Evolutionary conservation across 805 yeast genomes (phyloP), one percentile per base, ranked within the genome.

Genomic region (Kodamaea neixiangensis): DNA sequence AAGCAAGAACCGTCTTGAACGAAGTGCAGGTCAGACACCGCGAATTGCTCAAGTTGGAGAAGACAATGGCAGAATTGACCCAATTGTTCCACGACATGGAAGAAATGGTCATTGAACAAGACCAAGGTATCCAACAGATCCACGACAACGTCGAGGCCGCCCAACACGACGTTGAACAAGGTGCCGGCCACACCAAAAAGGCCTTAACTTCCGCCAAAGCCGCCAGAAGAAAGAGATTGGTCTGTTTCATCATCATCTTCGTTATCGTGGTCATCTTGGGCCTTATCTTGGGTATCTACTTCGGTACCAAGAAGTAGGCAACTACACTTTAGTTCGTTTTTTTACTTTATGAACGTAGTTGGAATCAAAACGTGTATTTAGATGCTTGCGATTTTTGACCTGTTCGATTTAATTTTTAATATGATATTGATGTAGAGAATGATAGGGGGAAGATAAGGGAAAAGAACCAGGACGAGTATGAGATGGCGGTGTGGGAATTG

Each of bases 71-170:
- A 34, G 99, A 94, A 72, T 82, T 94, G 71, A 89, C 96, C 39
- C 96, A 89, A 75, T 81, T 94, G 67, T 91, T 94, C 77, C 87
- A 87, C 64, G 98, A 94, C 67, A 89, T 94, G 94, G 97, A 94
- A 73, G 89, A 89, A 65, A 78, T 94, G 72, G 97, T 93, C 44
- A 90, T 93, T 59, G 97, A 92, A 73, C 98, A 94, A 76, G 97
- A 92, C 70, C 90, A 83, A 60, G 84, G 87, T 54, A 85, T 94
- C 58, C 88, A 86, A 65, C 87, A 84, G 64, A 83, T 90, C 57
- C 91, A 91, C 66, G 83, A 88, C 59, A 86, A 89, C 62, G 88
- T 92, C 54, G 83, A 76, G 53, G 79, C 77, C 50, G 98, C 97
- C 21, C 97, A 91, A 71, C 84, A 82, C 54, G 96, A 94, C 67